Evolutionary conservation across 2,329 filamentous ascomycete species (phyloP), one percentile per base, ranked within the genome.

Genomic region (Shiraia sp.): DNA sequence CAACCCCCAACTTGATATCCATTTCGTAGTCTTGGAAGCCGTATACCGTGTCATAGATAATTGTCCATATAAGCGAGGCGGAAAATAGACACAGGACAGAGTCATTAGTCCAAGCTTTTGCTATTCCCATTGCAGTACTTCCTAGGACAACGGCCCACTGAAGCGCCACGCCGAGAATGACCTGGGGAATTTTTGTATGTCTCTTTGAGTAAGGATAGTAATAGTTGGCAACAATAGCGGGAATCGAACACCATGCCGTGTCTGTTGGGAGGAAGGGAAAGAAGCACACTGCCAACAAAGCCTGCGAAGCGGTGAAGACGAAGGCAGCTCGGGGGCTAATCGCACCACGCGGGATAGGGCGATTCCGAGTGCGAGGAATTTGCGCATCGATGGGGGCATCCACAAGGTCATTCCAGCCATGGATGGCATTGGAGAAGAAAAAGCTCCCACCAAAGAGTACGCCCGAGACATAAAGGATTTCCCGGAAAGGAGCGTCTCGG

Each of bases 321-420:
- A 39, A 45, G 30, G 14, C 75, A 33, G 24, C 75, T 48, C 7
- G 71, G 74, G 8, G 72, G 69, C 24, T 59, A 45, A 6, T 73
- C 71, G 76, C 77, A 8, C 73, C 70, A 40, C 77, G 63, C 8
- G 76, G 75, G 51, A 53, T 45, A 12, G 39, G 45, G 6, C 36
- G 32, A 13, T 26, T 24, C 7, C 31, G 24, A 6, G 44, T 46
- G 10, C 44, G 42, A 10, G 23, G 27, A n/a, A 53, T 76, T 42
- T 74, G 68, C 3, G 75, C 73, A 52, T 82, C 79, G 39, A 79
- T 66, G 32, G 78, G 75, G 29, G 75, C 72, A 49, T 82, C 79
- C 63, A 77, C 72, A 16, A 75, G 69, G 51, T 81, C 79, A 53
- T 82, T 81, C 65, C 79, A 80, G 0, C 75, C 71, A 54, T 79